Evolutionary conservation across 2,329 filamentous ascomycete species (phyloP).

Genomic region (Phialemonium atrogriseum): DNA sequence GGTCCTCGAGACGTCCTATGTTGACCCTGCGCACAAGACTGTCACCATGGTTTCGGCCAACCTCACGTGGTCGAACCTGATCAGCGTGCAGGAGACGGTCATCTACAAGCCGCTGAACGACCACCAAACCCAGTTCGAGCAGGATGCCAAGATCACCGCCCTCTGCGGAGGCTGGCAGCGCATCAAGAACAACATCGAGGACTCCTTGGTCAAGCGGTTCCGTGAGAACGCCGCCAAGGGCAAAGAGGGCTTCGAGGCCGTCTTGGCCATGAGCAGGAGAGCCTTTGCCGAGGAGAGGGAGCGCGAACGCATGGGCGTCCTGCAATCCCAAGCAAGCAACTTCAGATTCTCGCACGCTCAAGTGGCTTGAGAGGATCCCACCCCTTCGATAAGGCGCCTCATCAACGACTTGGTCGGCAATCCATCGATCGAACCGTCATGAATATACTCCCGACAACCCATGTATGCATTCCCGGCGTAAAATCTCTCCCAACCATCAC

Average conservation of each 20-base stretch:
- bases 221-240: slow-evolving; percentile 86
- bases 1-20: slow-evolving; percentile 93
- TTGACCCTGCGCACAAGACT: slow-evolving; percentile 73
- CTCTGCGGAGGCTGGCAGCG: slow-evolving; percentile 95
- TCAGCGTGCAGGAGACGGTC: slow-evolving; percentile 90
- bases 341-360: slow-evolving; percentile 14
- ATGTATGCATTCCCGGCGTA: neutral
- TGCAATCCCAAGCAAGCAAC: slow-evolving; percentile 20
- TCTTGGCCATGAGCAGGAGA: slow-evolving; percentile 84
- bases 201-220: slow-evolving; percentile 81
- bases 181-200: slow-evolving; percentile 93
- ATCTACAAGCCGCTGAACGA: slow-evolving; percentile 60
- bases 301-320: slow-evolving; percentile 32
- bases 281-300: slow-evolving; percentile 87
- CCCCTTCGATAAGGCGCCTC: too few relatives aligned
- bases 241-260: slow-evolving; percentile 88
- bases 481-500: neutral
- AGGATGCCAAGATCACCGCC: slow-evolving; percentile 88
- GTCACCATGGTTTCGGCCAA: slow-evolving; percentile 97
- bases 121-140: slow-evolving; percentile 69
- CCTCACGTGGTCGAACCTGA: slow-evolving; percentile 82
- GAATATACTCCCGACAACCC: too few relatives aligned
- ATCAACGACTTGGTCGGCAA: neutral
- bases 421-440: too few relatives aligned
- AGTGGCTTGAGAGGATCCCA: slow-evolving; percentile 1